Base-by-base conservation (phyloP, 805 yeast genomes). In the Candida tibetensis region DNA sequence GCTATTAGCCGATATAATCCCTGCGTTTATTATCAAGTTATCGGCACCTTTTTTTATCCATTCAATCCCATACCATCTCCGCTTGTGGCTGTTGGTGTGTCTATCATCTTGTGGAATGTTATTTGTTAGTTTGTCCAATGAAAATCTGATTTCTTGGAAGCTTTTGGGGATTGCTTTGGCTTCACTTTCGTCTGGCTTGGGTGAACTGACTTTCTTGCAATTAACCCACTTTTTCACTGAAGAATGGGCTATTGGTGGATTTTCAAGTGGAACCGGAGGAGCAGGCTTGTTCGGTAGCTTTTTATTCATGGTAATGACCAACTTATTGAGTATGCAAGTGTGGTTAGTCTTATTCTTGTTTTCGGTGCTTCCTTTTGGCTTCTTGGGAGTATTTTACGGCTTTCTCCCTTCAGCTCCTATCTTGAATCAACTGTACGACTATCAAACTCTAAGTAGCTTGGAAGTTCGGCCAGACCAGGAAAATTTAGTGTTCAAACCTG, bases 241-340 rank as follows among this genome's bases (percentile, higher is more conserved):
- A 14, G 69, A 70, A 13, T 48, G 56, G n/a, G 69, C 95, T 3
- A 66, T 91, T 32, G 79, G 82, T 34, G 97, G 95, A 0, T 91
- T 95, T 79, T 85, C 95, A 15, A 77, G 89, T 5, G 99, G 99
- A 1, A 91, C 98, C 0, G 98, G 99, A 3, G 95, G 88, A 14
- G 98, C 99, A 1, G 99, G 99, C 0, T 58, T 91, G 4, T 73
- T 77, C 14, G 99, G 98, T 0, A 79, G 90, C 39, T 85, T 84
- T 37, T 53, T 75, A 10, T 90, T 77, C 53, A 52, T 91, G 72
- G 47, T 83, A 1, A 44, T 86, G 49, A 91, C 97, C 0, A 82
- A 91, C 1, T 64, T 88, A 53, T 33, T 85, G 16, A 70, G 77
- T 1, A 41, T 87, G 1, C 60, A 76, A 5, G 80, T 85, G 0